A percentile compares a stretch with the other conserved stretches of the same genome.
Conservation (phyloP, 352 stramenopile genomes). For the Phytophthora uliginosa region DNA sequence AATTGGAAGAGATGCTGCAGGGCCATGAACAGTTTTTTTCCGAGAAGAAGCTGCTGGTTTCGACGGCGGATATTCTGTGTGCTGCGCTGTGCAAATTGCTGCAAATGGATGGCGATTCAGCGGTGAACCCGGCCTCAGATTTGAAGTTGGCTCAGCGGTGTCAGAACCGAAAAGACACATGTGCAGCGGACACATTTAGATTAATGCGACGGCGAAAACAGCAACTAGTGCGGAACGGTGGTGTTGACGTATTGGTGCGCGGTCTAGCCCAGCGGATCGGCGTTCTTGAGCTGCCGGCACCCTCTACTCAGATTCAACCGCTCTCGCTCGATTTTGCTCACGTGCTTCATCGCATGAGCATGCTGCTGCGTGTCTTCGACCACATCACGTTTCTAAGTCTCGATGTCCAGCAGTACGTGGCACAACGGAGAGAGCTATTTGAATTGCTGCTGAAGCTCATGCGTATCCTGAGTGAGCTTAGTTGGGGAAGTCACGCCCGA, state of each 20-base stretch:
- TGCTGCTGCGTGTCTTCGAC: slow-evolving; percentile 68
- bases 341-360: slow-evolving; percentile 49
- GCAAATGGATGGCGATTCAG: slow-evolving; percentile 37
- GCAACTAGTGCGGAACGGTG: slow-evolving; percentile 53
- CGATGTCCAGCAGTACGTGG: slow-evolving; percentile 62
- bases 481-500: slow-evolving; percentile 37
- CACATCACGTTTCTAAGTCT: slow-evolving; percentile 70
- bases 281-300: slow-evolving; percentile 10
- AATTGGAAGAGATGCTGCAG: slow-evolving; percentile 37
- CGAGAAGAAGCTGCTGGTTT: slow-evolving; percentile 42
- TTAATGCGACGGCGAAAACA: slow-evolving; percentile 44
- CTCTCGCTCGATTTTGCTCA: slow-evolving; percentile 24
- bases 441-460: slow-evolving; percentile 50
- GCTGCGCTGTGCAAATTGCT: slow-evolving; percentile 58
- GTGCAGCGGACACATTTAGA: slow-evolving; percentile 36
- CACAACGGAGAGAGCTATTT: slow-evolving; percentile 44
- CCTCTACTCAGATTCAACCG: neutral
- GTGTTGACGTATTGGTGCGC: slow-evolving; percentile 38
- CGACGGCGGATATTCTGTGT: slow-evolving; percentile 39
- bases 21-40: slow-evolving; percentile 46
- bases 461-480: slow-evolving; percentile 42
- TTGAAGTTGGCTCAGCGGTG: slow-evolving; percentile 2
- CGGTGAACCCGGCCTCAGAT: neutral
- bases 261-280: slow-evolving; percentile 14
- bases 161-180: slow-evolving; percentile 11